Conservation (phyloP, 2,329 filamentous ascomycete genomes). For the Eutypella sp. region DNA sequence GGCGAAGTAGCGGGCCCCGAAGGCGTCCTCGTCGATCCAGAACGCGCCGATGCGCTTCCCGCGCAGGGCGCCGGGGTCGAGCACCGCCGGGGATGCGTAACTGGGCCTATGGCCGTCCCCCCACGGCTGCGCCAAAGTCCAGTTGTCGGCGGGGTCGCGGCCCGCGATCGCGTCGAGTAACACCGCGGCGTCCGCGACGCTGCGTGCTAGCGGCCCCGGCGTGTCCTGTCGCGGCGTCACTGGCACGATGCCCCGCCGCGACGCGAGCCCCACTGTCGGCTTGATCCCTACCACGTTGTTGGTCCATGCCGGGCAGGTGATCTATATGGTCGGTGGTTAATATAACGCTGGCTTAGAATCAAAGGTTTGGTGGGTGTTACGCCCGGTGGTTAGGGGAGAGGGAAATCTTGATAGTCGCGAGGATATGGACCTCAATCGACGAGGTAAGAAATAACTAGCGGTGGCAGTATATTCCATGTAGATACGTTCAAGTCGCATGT, state of each 20-base stretch:
- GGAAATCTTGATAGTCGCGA: too few relatives aligned
- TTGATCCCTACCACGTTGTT: neutral
- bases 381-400: too few relatives aligned
- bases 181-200: neutral
- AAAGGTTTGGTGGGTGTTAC: too few relatives aligned
- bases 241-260: neutral
- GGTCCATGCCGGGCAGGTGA: too few relatives aligned
- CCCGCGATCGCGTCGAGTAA: neutral
- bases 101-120: neutral
- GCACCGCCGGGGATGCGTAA: neutral
- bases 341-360: too few relatives aligned
- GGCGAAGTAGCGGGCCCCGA: neutral
- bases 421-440: too few relatives aligned
- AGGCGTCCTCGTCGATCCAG: conserved; percentile 8
- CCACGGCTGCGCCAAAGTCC: conserved; percentile 30
- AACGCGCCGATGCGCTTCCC: neutral
- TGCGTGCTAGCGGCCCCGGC: neutral
- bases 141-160: neutral
- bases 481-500: too few relatives aligned
- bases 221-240: neutral
- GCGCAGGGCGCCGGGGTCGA: neutral
- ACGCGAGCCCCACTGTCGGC: neutral
- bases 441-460: too few relatives aligned
- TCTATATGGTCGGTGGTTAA: too few relatives aligned
- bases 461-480: too few relatives aligned